Evolutionary conservation across 2,329 filamentous ascomycete species (phyloP).

Genomic region (Claviceps lovelessii): DNA sequence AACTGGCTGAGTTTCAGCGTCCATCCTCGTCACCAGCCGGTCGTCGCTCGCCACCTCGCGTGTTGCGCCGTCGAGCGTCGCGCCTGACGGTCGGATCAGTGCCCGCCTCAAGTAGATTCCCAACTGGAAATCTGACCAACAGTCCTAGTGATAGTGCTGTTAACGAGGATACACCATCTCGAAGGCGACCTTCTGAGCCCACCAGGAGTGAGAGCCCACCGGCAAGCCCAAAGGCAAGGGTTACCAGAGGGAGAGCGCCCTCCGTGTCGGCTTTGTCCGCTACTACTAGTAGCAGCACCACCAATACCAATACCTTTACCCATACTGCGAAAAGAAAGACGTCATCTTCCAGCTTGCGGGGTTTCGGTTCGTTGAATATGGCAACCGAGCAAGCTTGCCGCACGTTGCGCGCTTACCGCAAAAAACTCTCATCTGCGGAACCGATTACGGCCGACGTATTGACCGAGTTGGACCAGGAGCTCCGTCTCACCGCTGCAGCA

Average conservation of each 20-base stretch:
- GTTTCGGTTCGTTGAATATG: conserved; percentile 42
- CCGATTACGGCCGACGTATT: conserved; percentile 42
- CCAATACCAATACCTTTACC: background rate
- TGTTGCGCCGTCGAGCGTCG: conserved; percentile 40
- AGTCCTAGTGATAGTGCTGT: conserved; percentile 27
- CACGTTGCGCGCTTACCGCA: conserved; percentile 46
- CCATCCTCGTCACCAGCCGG: conserved; percentile 29
- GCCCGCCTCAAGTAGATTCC: conserved; percentile 22
- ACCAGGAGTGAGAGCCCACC: conserved; percentile 34
- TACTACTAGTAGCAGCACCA: background rate
- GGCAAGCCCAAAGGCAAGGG: conserved; percentile 32
- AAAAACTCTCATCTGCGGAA: conserved; percentile 44
- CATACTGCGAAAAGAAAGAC: conserved; percentile 33
- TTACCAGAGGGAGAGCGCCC: conserved; percentile 35
- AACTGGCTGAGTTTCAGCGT: conserved; percentile 66
- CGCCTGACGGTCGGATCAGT: conserved; percentile 29
- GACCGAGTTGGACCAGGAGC: conserved; percentile 49
- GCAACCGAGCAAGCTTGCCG: conserved; percentile 52
- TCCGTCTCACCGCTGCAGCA: conserved; percentile 47
- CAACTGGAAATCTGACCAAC: conserved; percentile 23
- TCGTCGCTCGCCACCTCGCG: conserved; percentile 40
- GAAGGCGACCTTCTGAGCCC: conserved; percentile 31
- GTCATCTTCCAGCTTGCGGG: conserved; percentile 30
- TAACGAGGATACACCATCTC: conserved; percentile 32
- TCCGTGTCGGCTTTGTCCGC: conserved; percentile 38